A percentile compares a stretch with the other conserved stretches of the same genome.
phyloP scores from a whole-genome alignment of 352 stramenopile species.

The Phytophthora litchii region DNA sequence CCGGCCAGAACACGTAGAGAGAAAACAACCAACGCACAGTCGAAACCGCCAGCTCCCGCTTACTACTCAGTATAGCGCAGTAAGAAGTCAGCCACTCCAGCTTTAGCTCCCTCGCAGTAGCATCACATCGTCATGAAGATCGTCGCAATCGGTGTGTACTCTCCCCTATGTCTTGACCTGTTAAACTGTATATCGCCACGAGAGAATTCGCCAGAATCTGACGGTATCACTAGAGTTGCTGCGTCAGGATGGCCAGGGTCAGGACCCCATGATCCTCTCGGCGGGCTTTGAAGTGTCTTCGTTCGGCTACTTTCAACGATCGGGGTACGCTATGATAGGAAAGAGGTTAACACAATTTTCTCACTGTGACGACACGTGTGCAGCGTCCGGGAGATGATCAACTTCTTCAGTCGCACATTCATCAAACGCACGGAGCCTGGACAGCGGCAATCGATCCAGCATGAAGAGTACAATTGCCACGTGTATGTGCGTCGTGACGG shows the following conservation, averaged over 20 bases:
- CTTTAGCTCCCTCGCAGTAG: not conserved
- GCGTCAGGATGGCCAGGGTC: slow-evolving; percentile 61
- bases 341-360: not conserved
- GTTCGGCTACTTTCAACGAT: slow-evolving; percentile 89
- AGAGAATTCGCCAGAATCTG: too few relatives aligned
- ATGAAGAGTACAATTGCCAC: slow-evolving; percentile 99
- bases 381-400: slow-evolving; percentile 98
- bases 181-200: not conserved
- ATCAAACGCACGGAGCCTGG: slow-evolving; percentile 96
- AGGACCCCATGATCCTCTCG: slow-evolving; percentile 73
- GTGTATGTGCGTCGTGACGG: slow-evolving; percentile 98
- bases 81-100: slow-evolving; percentile 4
- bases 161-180: not conserved
- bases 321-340: slow-evolving; percentile 48
- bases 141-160: slow-evolving; percentile 75
- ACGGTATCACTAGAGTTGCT: slow-evolving; percentile 54
- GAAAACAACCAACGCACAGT: slow-evolving; percentile 34
- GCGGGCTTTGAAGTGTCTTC: slow-evolving; percentile 78
- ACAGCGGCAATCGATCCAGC: slow-evolving; percentile 97
- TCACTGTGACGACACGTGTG: slow-evolving; percentile 9
- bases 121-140: slow-evolving; percentile 74
- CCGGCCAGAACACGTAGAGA: slow-evolving; percentile 28
- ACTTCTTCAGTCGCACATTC: slow-evolving; percentile 99
- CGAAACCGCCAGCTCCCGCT: slow-evolving; percentile 34
- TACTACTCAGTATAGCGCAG: too few relatives aligned